A percentile compares a stretch with the other conserved stretches of the same genome.
Conservation (phyloP, 139 green algal species). For the Nannochloris sp. region DNA sequence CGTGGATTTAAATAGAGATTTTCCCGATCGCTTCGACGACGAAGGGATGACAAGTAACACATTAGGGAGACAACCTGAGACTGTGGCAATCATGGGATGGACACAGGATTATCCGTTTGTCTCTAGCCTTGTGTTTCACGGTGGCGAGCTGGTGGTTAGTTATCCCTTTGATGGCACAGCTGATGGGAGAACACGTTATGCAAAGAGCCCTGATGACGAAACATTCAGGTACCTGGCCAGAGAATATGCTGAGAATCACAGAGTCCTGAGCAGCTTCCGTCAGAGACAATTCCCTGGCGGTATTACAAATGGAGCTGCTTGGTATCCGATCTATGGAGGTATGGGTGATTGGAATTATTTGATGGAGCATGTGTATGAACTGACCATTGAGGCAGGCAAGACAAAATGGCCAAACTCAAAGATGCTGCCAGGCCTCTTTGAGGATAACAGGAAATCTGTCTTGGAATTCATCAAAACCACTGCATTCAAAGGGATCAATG, state of each 20-base stretch:
- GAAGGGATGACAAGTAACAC: conserved; percentile 21
- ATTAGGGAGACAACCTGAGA: conserved; percentile 54
- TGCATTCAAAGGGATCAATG: conserved; percentile 31
- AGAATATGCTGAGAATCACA: conserved; percentile 58
- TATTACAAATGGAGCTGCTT: conserved; percentile 84
- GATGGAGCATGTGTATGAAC: conserved; percentile 49
- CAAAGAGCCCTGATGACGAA: conserved; percentile 58
- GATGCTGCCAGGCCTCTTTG: conserved; percentile 43
- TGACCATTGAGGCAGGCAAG: conserved; percentile 80
- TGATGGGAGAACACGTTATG: conserved; percentile 44
- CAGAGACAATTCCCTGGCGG: conserved; percentile 60
- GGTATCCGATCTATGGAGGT: conserved; percentile 85
- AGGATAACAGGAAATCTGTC: conserved; percentile 58
- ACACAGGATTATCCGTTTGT: conserved; percentile 16
- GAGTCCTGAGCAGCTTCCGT: conserved; percentile 26
- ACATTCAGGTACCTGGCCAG: conserved; percentile 61
- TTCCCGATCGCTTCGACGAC: conserved; percentile 61
- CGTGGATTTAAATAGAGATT: conserved; percentile 86
- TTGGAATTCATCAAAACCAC: conserved; percentile 43
- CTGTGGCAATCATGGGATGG: conserved; percentile 63
- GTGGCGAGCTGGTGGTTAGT: conserved; percentile 71
- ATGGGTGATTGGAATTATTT: conserved; percentile 91
- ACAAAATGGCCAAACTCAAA: conserved; percentile 58
- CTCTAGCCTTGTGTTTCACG: conserved; percentile 32
- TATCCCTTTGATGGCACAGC: conserved; percentile 74